Evolutionary conservation across 176 grass and related monocot genomes (phyloP).

Genomic region (Phoenix roebelenii): DNA sequence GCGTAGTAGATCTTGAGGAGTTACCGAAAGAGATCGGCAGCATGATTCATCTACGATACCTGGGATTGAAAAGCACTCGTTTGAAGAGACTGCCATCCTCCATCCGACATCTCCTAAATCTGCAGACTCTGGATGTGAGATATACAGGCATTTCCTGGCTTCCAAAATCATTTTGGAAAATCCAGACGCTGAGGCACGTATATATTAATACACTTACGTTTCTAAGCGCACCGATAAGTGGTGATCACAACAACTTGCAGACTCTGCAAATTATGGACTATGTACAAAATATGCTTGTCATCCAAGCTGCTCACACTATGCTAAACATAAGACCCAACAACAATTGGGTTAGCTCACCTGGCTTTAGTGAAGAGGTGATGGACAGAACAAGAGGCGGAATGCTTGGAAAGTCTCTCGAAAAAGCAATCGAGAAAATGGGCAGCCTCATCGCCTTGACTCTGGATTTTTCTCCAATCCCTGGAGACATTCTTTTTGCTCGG

Average conservation of each 20-base stretch:
- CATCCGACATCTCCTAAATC: slow-evolving; percentile 2
- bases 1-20: neutral
- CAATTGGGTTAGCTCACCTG: too few species aligned
- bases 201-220: neutral
- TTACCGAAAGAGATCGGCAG: neutral
- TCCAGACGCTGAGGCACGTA: slow-evolving; percentile 15
- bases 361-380: too few species aligned
- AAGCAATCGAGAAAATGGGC: too few species aligned
- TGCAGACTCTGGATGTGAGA: slow-evolving; percentile 24
- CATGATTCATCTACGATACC: slow-evolving; percentile 18
- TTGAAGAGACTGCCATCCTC: neutral
- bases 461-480: too few species aligned
- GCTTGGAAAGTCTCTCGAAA: too few species aligned
- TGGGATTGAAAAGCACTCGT: slow-evolving; percentile 2
- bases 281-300: too few species aligned
- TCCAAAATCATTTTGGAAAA: neutral
- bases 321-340: too few species aligned
- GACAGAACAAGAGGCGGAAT: too few species aligned
- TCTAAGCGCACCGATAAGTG: neutral
- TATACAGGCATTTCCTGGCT: neutral
- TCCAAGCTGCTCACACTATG: too few species aligned
- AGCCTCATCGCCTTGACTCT: too few species aligned
- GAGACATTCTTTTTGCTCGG: too few species aligned
- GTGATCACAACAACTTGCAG: neutral
- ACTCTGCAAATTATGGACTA: too few species aligned